Conservation (phyloP, 2,329 filamentous ascomycete genomes). For the Cercospora nicotianae region DNA sequence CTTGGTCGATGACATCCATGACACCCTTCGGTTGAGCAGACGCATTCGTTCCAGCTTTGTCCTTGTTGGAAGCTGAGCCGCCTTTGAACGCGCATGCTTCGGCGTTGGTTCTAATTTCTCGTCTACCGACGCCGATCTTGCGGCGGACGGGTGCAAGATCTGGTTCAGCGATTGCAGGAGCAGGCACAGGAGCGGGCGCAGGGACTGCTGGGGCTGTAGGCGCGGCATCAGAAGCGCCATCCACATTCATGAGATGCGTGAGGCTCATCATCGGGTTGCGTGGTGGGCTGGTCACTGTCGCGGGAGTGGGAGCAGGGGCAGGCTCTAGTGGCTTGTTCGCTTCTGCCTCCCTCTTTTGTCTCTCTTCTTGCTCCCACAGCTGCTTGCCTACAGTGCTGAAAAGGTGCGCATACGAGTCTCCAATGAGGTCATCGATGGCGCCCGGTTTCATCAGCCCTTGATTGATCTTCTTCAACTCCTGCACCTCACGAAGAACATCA, state of each 20-base stretch:
- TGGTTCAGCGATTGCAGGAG: slow-evolving; percentile 12
- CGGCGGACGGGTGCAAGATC: slow-evolving; percentile 38
- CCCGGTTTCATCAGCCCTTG: slow-evolving; percentile 81
- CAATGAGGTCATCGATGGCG: slow-evolving; percentile 88
- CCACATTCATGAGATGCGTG: slow-evolving; percentile 39
- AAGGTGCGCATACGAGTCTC: slow-evolving; percentile 79
- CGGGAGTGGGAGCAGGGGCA: slow-evolving; percentile 12
- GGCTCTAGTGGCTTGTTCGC: slow-evolving; percentile 22
- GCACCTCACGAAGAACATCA: slow-evolving; percentile 64
- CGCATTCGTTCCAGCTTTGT: slow-evolving; percentile 12
- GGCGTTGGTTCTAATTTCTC: slow-evolving; percentile 60
- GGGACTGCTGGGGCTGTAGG: slow-evolving; percentile 5
- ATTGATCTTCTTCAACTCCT: slow-evolving; percentile 77
- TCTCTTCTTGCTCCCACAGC: slow-evolving; percentile 50
- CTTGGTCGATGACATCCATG: slow-evolving; percentile 33
- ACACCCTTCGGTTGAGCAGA: slow-evolving; percentile 21
- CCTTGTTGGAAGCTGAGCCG: slow-evolving; percentile 6
- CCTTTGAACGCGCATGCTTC: slow-evolving; percentile 54
- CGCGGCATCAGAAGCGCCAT: slow-evolving; percentile 30
- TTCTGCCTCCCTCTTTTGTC: slow-evolving; percentile 33
- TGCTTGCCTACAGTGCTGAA: slow-evolving; percentile 66
- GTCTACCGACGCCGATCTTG: slow-evolving; percentile 59
- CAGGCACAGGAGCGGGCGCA: slow-evolving; percentile 7
- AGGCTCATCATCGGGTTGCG: slow-evolving; percentile 38
- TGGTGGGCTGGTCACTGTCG: slow-evolving; percentile 22